Base-by-base conservation (phyloP, 306 rosid species). In the Cyclanthera cordifolia region DNA sequence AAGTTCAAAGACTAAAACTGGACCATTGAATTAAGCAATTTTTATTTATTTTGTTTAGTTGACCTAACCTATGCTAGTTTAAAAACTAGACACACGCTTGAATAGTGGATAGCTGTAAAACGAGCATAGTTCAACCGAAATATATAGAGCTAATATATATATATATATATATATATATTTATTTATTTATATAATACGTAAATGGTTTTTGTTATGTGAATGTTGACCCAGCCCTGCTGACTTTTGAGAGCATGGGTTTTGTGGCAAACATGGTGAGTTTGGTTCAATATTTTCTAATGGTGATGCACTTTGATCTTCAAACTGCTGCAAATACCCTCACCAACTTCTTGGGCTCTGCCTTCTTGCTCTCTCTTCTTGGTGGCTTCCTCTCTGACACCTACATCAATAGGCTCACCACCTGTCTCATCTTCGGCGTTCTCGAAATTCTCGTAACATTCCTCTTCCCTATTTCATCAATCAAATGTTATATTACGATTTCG, bases 381-480 rank as follows among this genome's bases (percentile, higher is more conserved):
- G 97, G 92, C 52, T 87, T 87, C 85, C 81, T 87, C 75, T 90
- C 97, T 1, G 97, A 90, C 69, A 84, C 97, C 45, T 87, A 78
- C 71, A 63, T 90, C 6, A 87, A 82, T 78, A 75, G 97, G 72
- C 71, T 87, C 76, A 78, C 74, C 71, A 90, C 95, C 8, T 75
- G 87, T 74, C 50, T 90, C 50, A 53, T 90, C 52, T 90, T 85
- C 55, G 97, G 97, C 8, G 30, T 85, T 3, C 67, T 90, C 6
- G 87, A 90, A 73, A 39, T 87, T 52, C 54, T 90, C 79, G 97
- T 90, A 78, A 24, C 43, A 11, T 77, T 53, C 2, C 54, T 28
- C 2, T 28, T 28, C 32, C n/a, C 5, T 17, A 48, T n/a, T 48
- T 48, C 39, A 34, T 34, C 39, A 34, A 34, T 6, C 7, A 34